Percentiles rank a stretch among this genome's conserved stretches.
Evolutionary conservation across 2,329 filamentous ascomycete genomes (phyloP).

Genomic region (Talaromyces sp.): DNA sequence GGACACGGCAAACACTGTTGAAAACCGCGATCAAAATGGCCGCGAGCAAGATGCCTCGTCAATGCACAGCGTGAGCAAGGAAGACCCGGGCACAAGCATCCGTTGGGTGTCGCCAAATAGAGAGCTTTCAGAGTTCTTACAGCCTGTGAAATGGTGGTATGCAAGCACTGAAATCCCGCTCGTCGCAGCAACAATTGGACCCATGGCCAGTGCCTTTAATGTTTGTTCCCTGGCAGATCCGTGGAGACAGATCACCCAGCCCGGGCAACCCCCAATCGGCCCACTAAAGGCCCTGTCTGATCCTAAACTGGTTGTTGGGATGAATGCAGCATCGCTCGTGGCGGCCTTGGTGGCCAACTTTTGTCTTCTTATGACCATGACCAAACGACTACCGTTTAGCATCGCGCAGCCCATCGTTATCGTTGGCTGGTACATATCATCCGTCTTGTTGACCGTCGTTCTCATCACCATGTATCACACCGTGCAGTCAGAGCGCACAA

Average conservation of each 20-base stretch:
- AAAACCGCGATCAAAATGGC: constrained; percentile 35
- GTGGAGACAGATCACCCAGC: constrained; percentile 51
- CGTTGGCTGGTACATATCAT: constrained; percentile 53
- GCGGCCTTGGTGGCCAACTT: constrained; percentile 52
- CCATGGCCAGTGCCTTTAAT: constrained; percentile 51
- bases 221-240: constrained; percentile 52
- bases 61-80: constrained; percentile 23
- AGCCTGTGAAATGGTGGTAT: constrained; percentile 53
- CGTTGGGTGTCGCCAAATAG: constrained; percentile 14
- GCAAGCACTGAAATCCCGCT: constrained; percentile 56
- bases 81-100: constrained; percentile 22
- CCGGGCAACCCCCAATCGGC: constrained; percentile 20
- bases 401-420: constrained; percentile 58
- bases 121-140: constrained; percentile 19
- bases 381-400: constrained; percentile 48
- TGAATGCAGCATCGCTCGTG: constrained; percentile 53
- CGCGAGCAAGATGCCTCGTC: constrained; percentile 35
- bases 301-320: constrained; percentile 38
- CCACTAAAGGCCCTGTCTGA: neutral
- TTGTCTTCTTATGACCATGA: constrained; percentile 56
- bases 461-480: constrained; percentile 42
- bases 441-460: constrained; percentile 50
- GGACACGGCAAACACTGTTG: constrained; percentile 36
- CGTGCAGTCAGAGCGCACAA: constrained; percentile 31
- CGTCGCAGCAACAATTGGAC: constrained; percentile 51